Conservation (phyloP, 495 filamentous ascomycete species). For the Penicillium chermesinum region DNA sequence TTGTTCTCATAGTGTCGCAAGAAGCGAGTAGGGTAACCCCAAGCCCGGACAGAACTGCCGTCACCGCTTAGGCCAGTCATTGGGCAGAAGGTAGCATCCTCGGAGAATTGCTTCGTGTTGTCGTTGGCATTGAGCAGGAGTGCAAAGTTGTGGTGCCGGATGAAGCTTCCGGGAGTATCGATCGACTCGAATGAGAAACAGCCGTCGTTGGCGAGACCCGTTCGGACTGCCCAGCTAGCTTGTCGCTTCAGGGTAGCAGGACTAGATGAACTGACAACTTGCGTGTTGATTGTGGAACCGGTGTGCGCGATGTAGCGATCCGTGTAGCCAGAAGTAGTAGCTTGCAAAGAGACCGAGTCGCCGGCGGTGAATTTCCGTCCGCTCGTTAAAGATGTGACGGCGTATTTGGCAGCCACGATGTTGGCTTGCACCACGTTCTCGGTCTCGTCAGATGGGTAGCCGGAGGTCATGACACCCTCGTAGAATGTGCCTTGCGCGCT, state of each 20-base stretch:
- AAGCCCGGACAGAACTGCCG: conserved; percentile 45
- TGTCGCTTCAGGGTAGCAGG: conserved; percentile 39
- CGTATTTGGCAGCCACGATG: conserved; percentile 53
- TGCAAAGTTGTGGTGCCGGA: conserved; percentile 46
- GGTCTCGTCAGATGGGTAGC: conserved; percentile 51
- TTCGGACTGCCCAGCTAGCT: conserved; percentile 50
- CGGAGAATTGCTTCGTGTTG: conserved; percentile 45
- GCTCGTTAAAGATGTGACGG: conserved; percentile 40
- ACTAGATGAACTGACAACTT: conserved; percentile 50
- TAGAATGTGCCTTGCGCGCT: conserved; percentile 56
- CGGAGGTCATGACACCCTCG: conserved; percentile 55
- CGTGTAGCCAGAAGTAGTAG: conserved; percentile 46
- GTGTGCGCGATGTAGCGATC: conserved; percentile 48
- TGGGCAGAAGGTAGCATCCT: conserved; percentile 54
- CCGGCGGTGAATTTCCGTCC: conserved; percentile 45
- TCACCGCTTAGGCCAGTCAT: conserved; percentile 41
- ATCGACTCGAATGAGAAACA: conserved; percentile 54
- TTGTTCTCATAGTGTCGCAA: conserved; percentile 48
- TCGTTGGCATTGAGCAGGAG: conserved; percentile 45
- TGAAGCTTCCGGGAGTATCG: conserved; percentile 51
- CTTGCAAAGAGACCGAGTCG: conserved; percentile 44
- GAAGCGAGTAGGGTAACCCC: conserved; percentile 53
- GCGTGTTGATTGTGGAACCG: conserved; percentile 42
- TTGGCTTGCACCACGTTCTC: conserved; percentile 54
- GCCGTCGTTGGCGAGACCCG: conserved; percentile 47